These are phyloP conservation scores for Russula foetens DNA, from an alignment of 768 basidiomycete genomes.

Conservation along the genomic window DNA sequence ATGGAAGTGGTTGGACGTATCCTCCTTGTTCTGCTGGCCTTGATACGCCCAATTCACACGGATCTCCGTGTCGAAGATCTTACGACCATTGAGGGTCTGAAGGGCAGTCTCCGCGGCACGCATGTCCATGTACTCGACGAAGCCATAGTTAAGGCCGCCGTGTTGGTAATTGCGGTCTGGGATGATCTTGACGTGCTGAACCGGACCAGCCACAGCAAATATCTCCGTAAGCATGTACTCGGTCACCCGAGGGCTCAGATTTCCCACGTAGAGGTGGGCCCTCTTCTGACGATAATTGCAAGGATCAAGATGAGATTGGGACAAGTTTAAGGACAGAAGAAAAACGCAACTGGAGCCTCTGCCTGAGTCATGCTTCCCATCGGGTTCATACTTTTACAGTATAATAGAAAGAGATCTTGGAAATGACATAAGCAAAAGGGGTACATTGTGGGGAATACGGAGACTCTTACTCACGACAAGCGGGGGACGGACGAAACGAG, in stretches of 20 bases:
- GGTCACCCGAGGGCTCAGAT: constrained; percentile 93
- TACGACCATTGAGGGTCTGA: constrained; percentile 95
- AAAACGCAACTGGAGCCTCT: constrained; percentile 63
- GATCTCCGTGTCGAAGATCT: constrained; percentile 99
- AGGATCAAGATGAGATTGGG: constrained; percentile 17
- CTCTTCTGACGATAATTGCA: constrained; percentile 47
- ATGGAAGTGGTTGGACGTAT: constrained; percentile 94
- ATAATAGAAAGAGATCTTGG: constrained; percentile 20
- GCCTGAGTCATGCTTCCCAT: constrained; percentile 60
- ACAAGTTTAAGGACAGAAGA: not conserved
- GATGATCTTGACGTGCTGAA: constrained; percentile 99
- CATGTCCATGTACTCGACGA: constrained; percentile 99
- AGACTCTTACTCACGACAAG: constrained; percentile 37
- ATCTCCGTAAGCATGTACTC: constrained; percentile 99
- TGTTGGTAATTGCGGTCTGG: constrained; percentile 99
- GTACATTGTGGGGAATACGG: constrained; percentile 33
- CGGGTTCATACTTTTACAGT: constrained; percentile 58
- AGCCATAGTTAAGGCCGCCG: constrained; percentile 98
- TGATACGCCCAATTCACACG: constrained; percentile 99
- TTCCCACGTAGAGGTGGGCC: constrained; percentile 98
- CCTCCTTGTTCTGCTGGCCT: constrained; percentile 97
- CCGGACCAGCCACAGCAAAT: constrained; percentile 92
- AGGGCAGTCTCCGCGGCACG: constrained; percentile 98
- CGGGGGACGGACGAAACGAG: constrained; percentile 20
- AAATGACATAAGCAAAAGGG: not conserved